Evolutionary conservation across 352 stramenopile genomes (phyloP).

Genomic region (Phytopythium oedochilum): DNA sequence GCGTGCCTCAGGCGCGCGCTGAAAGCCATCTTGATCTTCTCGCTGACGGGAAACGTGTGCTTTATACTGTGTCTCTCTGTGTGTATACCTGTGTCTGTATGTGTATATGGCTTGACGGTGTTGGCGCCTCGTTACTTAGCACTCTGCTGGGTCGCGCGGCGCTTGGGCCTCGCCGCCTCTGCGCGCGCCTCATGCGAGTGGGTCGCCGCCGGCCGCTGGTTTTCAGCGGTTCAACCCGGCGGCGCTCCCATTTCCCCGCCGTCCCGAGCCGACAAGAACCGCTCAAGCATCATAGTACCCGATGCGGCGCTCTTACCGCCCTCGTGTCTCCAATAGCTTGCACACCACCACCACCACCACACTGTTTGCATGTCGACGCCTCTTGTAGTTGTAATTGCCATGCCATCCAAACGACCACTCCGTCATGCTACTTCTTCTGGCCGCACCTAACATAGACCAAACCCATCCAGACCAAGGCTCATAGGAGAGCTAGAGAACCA

Average conservation of each 20-base stretch:
- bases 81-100: constrained; percentile 2
- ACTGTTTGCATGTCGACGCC: too few relatives aligned
- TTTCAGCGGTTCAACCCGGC: constrained; percentile 61
- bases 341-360: too few relatives aligned
- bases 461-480: too few relatives aligned
- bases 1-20: constrained; percentile 65
- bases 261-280: constrained; percentile 44
- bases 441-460: too few relatives aligned
- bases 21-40: constrained; percentile 69
- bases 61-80: constrained; percentile 8
- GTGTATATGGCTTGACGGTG: constrained; percentile 1
- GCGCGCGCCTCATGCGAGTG: constrained; percentile 36
- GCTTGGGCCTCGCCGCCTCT: constrained; percentile 39
- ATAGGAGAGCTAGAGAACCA: too few relatives aligned
- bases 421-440: too few relatives aligned
- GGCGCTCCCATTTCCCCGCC: constrained; percentile 44
- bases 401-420: too few relatives aligned
- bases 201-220: constrained; percentile 67
- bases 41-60: constrained; percentile 37
- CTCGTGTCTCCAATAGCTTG: constrained; percentile 80
- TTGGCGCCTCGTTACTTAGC: background rate
- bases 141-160: background rate
- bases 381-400: too few relatives aligned
- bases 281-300: constrained; percentile 80
- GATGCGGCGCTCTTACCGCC: constrained; percentile 49